phyloP scores from a whole-genome alignment of 1,284 basidiomycete genomes.

The Moesziomyces globuligerus region DNA sequence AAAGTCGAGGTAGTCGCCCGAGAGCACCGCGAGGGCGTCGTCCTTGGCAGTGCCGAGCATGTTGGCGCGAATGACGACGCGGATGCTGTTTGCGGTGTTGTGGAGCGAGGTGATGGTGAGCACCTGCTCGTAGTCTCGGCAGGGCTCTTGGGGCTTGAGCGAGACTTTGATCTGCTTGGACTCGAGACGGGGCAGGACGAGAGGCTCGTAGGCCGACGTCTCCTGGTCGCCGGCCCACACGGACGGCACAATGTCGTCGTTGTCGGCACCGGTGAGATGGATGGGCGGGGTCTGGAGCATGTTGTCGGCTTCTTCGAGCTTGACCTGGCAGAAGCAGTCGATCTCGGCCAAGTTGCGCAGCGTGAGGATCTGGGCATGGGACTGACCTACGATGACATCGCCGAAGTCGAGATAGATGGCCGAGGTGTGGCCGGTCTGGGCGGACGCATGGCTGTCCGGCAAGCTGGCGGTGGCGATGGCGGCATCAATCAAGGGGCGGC shows the following conservation, averaged over 20 bases:
- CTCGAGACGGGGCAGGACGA: constrained; percentile 26
- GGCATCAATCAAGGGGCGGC: constrained; percentile 43
- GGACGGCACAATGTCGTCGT: constrained; percentile 31
- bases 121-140: constrained; percentile 63
- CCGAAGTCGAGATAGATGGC: constrained; percentile 61
- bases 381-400: constrained; percentile 62
- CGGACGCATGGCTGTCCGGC: constrained; percentile 7
- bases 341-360: constrained; percentile 60
- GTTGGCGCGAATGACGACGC: constrained; percentile 62
- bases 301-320: constrained; percentile 60
- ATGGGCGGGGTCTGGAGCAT: constrained; percentile 52
- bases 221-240: constrained; percentile 50
- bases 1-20: constrained; percentile 70
- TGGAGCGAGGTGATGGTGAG: constrained; percentile 62
- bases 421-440: constrained; percentile 31
- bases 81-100: constrained; percentile 53
- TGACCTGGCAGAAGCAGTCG: constrained; percentile 61
- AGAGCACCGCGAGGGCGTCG: constrained; percentile 68
- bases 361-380: constrained; percentile 43
- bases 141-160: constrained; percentile 51
- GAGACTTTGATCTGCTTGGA: constrained; percentile 41
- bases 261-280: constrained; percentile 32
- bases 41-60: constrained; percentile 66
- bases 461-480: constrained; percentile 17
- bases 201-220: constrained; percentile 23